A percentile compares a stretch with the other conserved stretches of the same genome.
These are phyloP conservation scores for Morella rubra DNA, from an alignment of 306 rosid genomes.

Conservation along the genomic window DNA sequence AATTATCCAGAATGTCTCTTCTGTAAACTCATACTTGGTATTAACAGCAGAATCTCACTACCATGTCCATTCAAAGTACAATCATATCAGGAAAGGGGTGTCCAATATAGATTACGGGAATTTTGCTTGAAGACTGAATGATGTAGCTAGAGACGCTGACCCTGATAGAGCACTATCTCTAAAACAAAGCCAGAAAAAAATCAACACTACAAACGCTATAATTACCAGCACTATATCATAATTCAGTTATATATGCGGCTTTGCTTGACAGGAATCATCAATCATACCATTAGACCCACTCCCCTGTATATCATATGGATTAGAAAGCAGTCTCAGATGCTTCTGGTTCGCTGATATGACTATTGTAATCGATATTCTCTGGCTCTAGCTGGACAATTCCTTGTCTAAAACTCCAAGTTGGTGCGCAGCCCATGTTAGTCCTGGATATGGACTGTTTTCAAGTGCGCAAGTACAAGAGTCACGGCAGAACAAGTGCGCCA, in stretches of 20 bases:
- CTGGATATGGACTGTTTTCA: too few species aligned
- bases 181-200: neutral
- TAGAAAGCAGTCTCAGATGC: neutral
- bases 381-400: too few species aligned
- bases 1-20: conserved; percentile 33
- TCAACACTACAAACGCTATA: neutral
- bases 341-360: too few species aligned
- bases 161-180: neutral
- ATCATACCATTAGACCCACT: conserved; percentile 1
- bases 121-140: neutral
- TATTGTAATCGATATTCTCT: too few species aligned
- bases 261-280: neutral
- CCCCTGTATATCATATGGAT: neutral
- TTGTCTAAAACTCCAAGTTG: too few species aligned
- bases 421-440: too few species aligned
- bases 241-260: neutral
- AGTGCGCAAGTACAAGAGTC: too few species aligned
- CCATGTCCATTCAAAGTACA: conserved; percentile 8
- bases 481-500: too few species aligned
- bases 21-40: conserved; percentile 21
- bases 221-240: neutral
- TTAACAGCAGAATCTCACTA: conserved; percentile 18
- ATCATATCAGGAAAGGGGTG: conserved; percentile 8
- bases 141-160: neutral
- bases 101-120: too few species aligned